A percentile compares a stretch with the other conserved stretches of the same genome.
phyloP scores from a whole-genome alignment of 257 asterid species.

The Thymus mandschuricus region DNA sequence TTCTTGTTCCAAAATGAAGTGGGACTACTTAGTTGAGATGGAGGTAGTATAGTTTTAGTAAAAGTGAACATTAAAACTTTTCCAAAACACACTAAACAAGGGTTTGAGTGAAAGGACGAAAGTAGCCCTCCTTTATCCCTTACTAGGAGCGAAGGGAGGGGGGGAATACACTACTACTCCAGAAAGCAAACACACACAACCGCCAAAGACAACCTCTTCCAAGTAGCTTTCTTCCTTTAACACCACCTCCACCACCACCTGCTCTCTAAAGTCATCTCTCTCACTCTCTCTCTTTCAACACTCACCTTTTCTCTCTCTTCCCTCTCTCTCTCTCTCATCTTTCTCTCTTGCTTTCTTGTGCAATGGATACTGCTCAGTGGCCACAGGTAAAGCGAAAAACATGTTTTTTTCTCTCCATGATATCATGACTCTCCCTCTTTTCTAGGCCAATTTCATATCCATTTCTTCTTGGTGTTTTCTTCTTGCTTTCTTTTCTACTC shows the following conservation, averaged over 20 bases:
- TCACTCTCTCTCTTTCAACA: slow-evolving; percentile 48
- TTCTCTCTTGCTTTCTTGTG: slow-evolving; percentile 30
- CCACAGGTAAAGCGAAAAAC: slow-evolving; percentile 83
- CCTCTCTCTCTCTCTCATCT: slow-evolving; percentile 21
- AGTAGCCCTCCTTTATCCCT: slow-evolving; percentile 30
- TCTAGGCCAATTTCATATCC: slow-evolving; percentile 37
- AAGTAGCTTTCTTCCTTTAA: slow-evolving; percentile 76
- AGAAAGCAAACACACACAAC: slow-evolving; percentile 56
- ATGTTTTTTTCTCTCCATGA: slow-evolving; percentile 43
- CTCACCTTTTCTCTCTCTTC: slow-evolving; percentile 25
- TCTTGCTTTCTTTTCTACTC: slow-evolving; percentile 22
- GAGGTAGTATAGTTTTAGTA: too few species aligned
- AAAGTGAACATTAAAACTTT: too few species aligned
- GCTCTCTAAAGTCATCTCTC: slow-evolving; percentile 43
- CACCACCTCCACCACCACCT: slow-evolving; percentile 55
- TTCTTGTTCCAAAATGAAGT: too few species aligned
- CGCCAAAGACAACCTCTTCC: slow-evolving; percentile 56
- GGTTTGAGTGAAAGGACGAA: slow-evolving; percentile 23
- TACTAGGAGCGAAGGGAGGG: slow-evolving; percentile 32
- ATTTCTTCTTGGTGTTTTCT: slow-evolving; percentile 27
- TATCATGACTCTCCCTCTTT: slow-evolving; percentile 56
- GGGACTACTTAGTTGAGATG: too few species aligned
- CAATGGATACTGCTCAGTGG: slow-evolving; percentile 96
- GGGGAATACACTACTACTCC: slow-evolving; percentile 6
- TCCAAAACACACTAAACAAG: too few species aligned